Percentiles rank a stretch among this genome's conserved stretches.
Conservation (phyloP, 305 asterid species). For the Solanum hybrid region DNA sequence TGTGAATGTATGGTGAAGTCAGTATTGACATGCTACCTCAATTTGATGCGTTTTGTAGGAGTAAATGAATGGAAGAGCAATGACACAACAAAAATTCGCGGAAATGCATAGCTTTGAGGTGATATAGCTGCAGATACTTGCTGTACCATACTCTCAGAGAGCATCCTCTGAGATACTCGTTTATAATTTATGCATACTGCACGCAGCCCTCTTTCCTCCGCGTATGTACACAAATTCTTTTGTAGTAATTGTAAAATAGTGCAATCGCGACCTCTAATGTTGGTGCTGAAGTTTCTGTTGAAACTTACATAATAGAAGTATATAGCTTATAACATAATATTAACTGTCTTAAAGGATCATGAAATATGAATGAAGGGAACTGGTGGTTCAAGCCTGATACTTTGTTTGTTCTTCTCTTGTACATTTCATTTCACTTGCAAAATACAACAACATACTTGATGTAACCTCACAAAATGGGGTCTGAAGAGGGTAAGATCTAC, state of each 20-base stretch:
- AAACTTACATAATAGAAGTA: neutral
- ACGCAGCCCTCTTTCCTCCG: neutral
- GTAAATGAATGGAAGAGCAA: slow-evolving; percentile 11
- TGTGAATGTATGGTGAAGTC: neutral
- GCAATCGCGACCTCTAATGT: neutral
- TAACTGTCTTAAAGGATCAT: neutral
- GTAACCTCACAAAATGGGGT: neutral
- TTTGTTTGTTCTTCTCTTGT: neutral
- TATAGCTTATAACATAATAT: neutral
- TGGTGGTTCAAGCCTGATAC: neutral
- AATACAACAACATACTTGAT: neutral
- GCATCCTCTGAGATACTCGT: neutral
- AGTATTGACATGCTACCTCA: slow-evolving; percentile 4
- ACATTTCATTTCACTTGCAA: neutral
- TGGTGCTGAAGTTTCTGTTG: neutral
- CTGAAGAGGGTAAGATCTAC: neutral
- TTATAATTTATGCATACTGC: neutral
- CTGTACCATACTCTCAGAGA: neutral
- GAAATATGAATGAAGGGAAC: neutral
- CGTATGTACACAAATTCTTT: neutral
- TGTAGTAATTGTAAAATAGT: neutral
- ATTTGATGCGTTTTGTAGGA: slow-evolving; percentile 14
- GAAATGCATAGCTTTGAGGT: slow-evolving; percentile 1
- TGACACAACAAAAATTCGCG: neutral
- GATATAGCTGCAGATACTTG: neutral